Evolutionary conservation across 2,329 filamentous ascomycete species (phyloP), one percentile per base, ranked within the genome.

Genomic region (Penicillium sclerotigenum): DNA sequence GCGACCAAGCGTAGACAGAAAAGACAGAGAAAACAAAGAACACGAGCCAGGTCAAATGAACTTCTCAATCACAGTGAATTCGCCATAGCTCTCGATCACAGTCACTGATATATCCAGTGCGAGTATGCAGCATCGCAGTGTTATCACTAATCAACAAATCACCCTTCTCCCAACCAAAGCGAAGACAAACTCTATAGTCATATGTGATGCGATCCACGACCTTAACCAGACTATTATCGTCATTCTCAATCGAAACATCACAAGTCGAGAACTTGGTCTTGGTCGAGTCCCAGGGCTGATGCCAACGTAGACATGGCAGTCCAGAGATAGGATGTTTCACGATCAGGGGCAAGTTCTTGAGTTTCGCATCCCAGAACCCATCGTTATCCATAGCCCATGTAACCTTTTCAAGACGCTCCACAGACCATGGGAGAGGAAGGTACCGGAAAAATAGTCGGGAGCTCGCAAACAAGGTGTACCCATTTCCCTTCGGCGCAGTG

Each of bases 111-210:
- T 68, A 68, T 11, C 63, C 62, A 22, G 65, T 67, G 0, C 65
- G 65, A 14, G 65, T 67, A 48, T 67, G 65, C n/a, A 67, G 53
- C 65, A 67, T 69, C 2, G 63, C 61, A 7, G 59, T 63, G 40
- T 83, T 84, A 59, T 84, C 82, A 56, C 72, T 83, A 5, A 84
- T 66, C 1, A 84, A 58, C 36, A 84, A 43, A 61, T 84, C 82
- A 0, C 82, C 81, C 68, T 80, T 77, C 50, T 83, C 76, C 81
- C 82, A 84, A 5, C 73, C 66, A 53, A 82, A 79, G 52, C 79
- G 79, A 36, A 81, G 73, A 8, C 77, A 78, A 0, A 82, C 77
- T 0, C 81, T 73, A 5, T 79, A 72, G 59, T 83, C 81, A 53
- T 82, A 79, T 1, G 81, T 65, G 0, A 79, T 66, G 0, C 66